Conservation (phyloP, 495 filamentous ascomycete genomes). For the Aspergillus egyptiacus region DNA sequence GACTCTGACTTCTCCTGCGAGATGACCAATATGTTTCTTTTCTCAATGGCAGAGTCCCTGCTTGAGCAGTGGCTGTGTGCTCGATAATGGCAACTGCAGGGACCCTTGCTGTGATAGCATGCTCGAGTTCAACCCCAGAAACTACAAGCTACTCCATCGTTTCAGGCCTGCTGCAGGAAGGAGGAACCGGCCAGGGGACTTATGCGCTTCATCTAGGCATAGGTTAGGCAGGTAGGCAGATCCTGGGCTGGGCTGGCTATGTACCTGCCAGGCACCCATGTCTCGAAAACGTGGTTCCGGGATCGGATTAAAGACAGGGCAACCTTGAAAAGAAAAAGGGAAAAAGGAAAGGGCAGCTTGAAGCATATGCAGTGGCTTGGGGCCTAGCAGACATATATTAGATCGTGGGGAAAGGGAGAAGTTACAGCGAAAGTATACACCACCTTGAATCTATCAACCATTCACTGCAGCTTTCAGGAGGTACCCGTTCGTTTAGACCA, state of each 20-base stretch:
- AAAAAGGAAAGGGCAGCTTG: no score
- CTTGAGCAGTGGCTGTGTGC: background rate
- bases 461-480: no score
- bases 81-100: background rate
- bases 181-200: conserved; percentile 1
- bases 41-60: background rate
- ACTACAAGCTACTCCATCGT: background rate
- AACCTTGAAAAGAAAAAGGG: no score
- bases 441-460: no score
- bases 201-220: no score
- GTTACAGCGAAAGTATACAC: no score
- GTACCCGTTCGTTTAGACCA: no score
- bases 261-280: background rate
- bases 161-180: conserved; percentile 9
- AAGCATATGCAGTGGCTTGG: no score
- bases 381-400: no score
- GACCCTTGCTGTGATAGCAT: background rate
- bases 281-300: conserved; percentile 6
- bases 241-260: no score
- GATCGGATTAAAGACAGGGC: background rate
- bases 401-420: no score
- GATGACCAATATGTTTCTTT: background rate
- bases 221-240: background rate
- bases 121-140: conserved; percentile 2
- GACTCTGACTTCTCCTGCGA: background rate